Evolutionary conservation across 768 basidiomycete species (phyloP), one percentile per base, ranked within the genome.

Genomic region (Lactifluus pinguis): DNA sequence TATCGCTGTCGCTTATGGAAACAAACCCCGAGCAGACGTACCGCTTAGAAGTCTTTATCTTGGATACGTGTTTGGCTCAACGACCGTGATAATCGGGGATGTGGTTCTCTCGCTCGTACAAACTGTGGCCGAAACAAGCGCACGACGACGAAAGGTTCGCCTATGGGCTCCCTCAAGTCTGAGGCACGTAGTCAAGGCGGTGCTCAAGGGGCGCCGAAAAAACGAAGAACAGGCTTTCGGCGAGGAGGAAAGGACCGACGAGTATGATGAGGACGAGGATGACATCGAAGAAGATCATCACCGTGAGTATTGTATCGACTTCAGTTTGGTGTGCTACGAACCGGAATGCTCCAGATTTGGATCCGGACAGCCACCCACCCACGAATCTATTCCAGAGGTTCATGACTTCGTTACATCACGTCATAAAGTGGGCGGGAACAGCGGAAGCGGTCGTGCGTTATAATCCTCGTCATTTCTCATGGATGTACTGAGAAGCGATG

Each of bases 161-260:
- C 65, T 83, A 25, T 83, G 83, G 77, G 76, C 73, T 13, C 83
- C 83, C 13, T 77, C 73, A 34, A 77, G 78, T 11, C 59, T 83
- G 65, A 48, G 75, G 63, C 55, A 65, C 25, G 48, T 74, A 6
- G 67, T 65, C 66, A 70, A 72, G 57, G 65, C 73, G 48, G 30
- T 74, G 9, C 50, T 62, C 0, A 69, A 68, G 1, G 68, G 45
- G n/a, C 61, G 61, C 17, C 30, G 71, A 53, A 65, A 68, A 38
- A 53, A 59, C 3, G 61, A 72, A 57, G 49, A 63, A n/a, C 55
- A 32, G 19, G 61, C 67, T 25, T 69, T 72, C 32, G 71, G 70
- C 17, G 72, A 73, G 56, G 64, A 74, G 53, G 68, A 69, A 48
- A 67, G 66, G 13, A 60, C 65, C 48, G 69, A 67, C 34, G 68